Percentiles rank a stretch among this genome's conserved stretches.
Conservation (phyloP, 352 stramenopile species). For the Phytophthora syringae region DNA sequence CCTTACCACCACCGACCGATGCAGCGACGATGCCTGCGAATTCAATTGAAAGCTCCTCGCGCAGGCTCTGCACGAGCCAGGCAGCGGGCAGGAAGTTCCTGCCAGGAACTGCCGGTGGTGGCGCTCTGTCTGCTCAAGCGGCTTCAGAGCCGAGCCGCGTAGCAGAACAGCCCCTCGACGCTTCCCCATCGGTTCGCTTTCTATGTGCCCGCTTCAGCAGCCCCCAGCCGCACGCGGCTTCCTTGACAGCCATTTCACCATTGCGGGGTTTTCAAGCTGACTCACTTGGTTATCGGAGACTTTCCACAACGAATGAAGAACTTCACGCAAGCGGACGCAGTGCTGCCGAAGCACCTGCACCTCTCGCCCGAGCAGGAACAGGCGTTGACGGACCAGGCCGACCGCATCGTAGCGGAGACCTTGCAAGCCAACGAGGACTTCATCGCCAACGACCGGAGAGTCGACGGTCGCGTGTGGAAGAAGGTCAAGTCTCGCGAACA, state of each 20-base stretch:
- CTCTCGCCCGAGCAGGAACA: slow-evolving; percentile 41
- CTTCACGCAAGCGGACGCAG: slow-evolving; percentile 19
- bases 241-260: slow-evolving; percentile 10
- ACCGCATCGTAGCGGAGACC: slow-evolving; percentile 63
- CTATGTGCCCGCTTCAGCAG: slow-evolving; percentile 22
- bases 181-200: slow-evolving; percentile 17
- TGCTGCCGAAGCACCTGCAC: slow-evolving; percentile 20
- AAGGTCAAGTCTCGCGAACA: slow-evolving; percentile 60
- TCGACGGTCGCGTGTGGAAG: slow-evolving; percentile 55
- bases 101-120: background rate
- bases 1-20: slow-evolving; percentile 28
- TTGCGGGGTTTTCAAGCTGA: no score
- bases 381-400: slow-evolving; percentile 51
- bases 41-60: slow-evolving; percentile 31
- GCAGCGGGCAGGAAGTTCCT: slow-evolving; percentile 1
- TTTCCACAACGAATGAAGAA: slow-evolving; percentile 24
- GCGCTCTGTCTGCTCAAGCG: slow-evolving; percentile 16
- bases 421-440: slow-evolving; percentile 62
- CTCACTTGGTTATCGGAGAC: slow-evolving; percentile 16
- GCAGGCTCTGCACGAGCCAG: slow-evolving; percentile 22
- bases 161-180: slow-evolving; percentile 16
- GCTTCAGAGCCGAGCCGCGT: slow-evolving; percentile 24
- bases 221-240: background rate
- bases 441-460: slow-evolving; percentile 42
- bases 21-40: slow-evolving; percentile 17